Base-by-base conservation (phyloP, 805 yeast genomes). In the Kodamaea neixiangensis region DNA sequence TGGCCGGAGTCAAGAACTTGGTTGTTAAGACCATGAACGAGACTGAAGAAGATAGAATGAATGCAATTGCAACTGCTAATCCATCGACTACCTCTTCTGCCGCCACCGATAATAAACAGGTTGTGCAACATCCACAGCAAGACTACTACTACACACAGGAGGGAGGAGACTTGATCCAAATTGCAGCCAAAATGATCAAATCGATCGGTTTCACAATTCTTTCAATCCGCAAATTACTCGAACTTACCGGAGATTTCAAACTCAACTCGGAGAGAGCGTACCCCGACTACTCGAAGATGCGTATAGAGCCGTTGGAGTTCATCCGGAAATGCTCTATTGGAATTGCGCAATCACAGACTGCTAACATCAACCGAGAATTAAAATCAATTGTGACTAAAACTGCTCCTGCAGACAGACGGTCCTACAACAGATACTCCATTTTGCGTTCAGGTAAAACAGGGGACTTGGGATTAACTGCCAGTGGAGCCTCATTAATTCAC, bases 211-310 rank as follows among this genome's bases (percentile, higher is more conserved):
- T 65, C 17, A 79, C 86, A 1, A 72, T 82, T 17, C 59, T 66
- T 1, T 79, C 82, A 7, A 82, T 85, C 48, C 65, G 78, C 54
- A 75, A 71, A 50, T 72, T 83, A 39, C 63, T 86, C 25, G 73
- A 79, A 7, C 62, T 81, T 15, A 78, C 84, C n/a, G 87, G 87
- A n/a, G 88, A 86, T 55, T 85, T 85, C 63, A 78, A 77, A 58
- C 68, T 87, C 43, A 78, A 82, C 18, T 64, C 72, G 1, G 83
- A 81, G 39, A 77, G 90, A 59, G 71, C 80, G 17, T 87, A 86
- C 60, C 86, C 89, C 1, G 87, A 88, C 63, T 86, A 86, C 55
- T 66, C 76, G 7, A 65, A 64, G 20, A 79, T 83, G 65, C 75
- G 78, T 52, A 76, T 87, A 2, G 76, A 83, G 5, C 83, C 91